Conservation (phyloP, 2,329 filamentous ascomycete genomes). For the Talaromyces verruculosus region DNA sequence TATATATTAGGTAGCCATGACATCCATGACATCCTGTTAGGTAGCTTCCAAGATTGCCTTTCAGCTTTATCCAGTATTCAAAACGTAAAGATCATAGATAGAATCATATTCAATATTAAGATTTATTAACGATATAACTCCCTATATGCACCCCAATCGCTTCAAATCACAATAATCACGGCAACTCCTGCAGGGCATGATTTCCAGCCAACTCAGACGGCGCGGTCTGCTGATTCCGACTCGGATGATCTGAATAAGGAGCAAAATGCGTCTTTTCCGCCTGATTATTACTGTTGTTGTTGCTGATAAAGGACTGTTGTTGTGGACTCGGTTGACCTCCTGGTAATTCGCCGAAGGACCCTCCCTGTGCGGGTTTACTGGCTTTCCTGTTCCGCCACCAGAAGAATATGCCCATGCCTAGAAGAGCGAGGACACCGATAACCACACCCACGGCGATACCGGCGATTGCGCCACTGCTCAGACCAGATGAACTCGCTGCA, state of each 20-base stretch:
- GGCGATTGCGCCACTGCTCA: slow-evolving; percentile 16
- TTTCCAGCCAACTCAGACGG: background rate
- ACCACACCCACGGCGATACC: slow-evolving; percentile 14
- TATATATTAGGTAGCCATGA: background rate
- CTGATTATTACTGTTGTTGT: background rate
- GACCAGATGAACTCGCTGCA: background rate
- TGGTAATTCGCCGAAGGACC: background rate
- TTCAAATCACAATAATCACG: background rate
- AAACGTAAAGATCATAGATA: background rate
- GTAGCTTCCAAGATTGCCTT: background rate
- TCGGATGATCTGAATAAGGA: background rate
- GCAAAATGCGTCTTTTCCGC: background rate
- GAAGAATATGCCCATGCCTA: slow-evolving; percentile 6
- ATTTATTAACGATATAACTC: background rate
- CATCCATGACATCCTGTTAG: background rate
- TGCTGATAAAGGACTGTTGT: background rate
- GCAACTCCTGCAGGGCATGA: background rate
- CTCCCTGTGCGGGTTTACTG: background rate
- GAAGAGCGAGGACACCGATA: background rate
- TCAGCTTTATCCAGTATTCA: background rate
- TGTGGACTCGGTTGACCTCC: background rate
- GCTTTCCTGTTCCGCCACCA: background rate
- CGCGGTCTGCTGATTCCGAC: background rate
- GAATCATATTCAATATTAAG: background rate
- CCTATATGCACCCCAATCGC: background rate